Evolutionary conservation across 148 eudicot species (phyloP).

Genomic region (Rhododendron ferrugineum): DNA sequence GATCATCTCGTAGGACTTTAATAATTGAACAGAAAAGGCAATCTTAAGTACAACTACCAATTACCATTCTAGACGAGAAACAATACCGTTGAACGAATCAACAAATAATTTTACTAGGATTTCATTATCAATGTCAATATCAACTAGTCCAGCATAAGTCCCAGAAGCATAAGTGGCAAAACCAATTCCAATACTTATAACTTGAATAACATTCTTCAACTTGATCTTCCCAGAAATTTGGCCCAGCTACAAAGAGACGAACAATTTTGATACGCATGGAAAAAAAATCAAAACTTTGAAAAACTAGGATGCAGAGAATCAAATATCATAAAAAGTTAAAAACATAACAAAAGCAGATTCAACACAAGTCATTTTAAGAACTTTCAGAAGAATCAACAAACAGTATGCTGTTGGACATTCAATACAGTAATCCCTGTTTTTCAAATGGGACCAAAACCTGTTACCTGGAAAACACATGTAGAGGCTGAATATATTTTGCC

Average conservation of each 20-base stretch:
- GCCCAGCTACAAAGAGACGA: not conserved
- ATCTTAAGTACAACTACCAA: not conserved
- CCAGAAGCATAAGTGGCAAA: not conserved
- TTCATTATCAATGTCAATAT: not conserved
- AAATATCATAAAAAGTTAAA: not conserved
- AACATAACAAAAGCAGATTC: not conserved
- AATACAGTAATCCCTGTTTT: not conserved
- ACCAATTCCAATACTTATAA: not conserved
- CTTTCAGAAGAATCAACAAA: not conserved
- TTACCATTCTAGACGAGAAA: not conserved
- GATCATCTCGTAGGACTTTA: not conserved
- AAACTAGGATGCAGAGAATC: not conserved
- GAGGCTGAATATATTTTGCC: not conserved
- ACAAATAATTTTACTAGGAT: not conserved
- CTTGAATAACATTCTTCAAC: not conserved
- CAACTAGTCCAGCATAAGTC: not conserved
- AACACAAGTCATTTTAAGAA: not conserved
- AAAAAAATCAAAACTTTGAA: slow-evolving; percentile 1
- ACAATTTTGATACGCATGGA: not conserved
- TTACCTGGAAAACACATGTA: not conserved
- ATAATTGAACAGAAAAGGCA: not conserved
- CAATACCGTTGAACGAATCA: not conserved
- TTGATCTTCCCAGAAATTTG: not conserved
- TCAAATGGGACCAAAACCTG: not conserved
- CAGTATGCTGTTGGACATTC: not conserved